These are phyloP conservation scores for Emiliania huxleyi DNA, from an alignment of 78 protist genomes.

Conservation along the genomic window DNA sequence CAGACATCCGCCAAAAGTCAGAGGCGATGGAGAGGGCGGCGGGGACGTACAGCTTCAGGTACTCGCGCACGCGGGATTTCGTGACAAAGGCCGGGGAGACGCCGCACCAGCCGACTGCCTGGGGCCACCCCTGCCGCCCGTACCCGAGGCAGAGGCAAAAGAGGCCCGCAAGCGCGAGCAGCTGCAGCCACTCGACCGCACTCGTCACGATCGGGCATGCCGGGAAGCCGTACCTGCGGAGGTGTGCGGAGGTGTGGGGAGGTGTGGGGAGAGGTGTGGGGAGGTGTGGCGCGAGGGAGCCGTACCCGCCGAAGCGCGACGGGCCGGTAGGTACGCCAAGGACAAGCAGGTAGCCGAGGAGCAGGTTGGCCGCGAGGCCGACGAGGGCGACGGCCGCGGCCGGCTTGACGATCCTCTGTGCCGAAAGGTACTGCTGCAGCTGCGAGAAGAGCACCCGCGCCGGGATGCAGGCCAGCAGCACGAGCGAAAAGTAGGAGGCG, in stretches of 20 bases:
- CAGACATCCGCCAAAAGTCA: conserved; percentile 31
- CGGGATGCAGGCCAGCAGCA: conserved; percentile 10
- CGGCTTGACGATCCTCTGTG: conserved; percentile 18
- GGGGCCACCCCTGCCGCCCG: neutral
- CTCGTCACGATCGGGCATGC: conserved; percentile 38
- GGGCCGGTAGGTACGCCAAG: neutral
- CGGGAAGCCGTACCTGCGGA: neutral
- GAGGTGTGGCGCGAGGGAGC: too few species aligned
- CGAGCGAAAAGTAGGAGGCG: conserved; percentile 2
- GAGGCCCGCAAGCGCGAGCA: neutral
- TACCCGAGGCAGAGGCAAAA: neutral
- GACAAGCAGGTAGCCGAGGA: neutral
- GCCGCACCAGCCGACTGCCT: neutral
- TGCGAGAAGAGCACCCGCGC: neutral
- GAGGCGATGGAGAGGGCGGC: conserved; percentile 20
- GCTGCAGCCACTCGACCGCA: neutral
- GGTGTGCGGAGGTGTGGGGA: too few species aligned
- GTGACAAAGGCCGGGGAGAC: neutral
- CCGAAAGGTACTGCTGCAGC: neutral
- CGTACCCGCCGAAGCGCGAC: too few species aligned
- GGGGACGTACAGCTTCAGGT: neutral
- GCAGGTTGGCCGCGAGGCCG: neutral
- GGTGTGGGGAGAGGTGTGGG: too few species aligned
- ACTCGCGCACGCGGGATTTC: neutral
- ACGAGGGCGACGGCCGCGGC: neutral